These are phyloP conservation scores for Astrothelium subdiscretum DNA, from an alignment of 495 filamentous ascomycete genomes.

Conservation along the genomic window DNA sequence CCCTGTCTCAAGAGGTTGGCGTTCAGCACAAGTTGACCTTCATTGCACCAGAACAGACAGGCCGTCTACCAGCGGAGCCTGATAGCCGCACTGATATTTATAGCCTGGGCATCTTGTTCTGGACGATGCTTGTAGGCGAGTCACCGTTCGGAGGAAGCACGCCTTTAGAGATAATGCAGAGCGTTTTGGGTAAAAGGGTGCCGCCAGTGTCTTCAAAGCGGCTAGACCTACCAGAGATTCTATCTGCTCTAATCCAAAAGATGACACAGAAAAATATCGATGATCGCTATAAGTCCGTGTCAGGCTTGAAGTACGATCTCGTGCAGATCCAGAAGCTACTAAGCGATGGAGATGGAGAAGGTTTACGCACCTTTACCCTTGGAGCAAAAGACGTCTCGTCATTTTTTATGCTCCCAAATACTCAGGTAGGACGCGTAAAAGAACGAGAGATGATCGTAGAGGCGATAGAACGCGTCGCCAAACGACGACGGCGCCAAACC, in stretches of 20 bases:
- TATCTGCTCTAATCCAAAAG: constrained; percentile 72
- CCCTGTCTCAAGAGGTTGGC: constrained; percentile 64
- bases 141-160: constrained; percentile 65
- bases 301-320: constrained; percentile 69
- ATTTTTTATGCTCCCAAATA: constrained; percentile 68
- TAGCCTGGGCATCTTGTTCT: constrained; percentile 75
- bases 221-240: constrained; percentile 66
- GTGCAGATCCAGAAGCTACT: constrained; percentile 56
- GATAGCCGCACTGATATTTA: constrained; percentile 88
- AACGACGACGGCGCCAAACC: constrained; percentile 10
- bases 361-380: constrained; percentile 56
- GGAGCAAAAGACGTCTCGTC: constrained; percentile 71
- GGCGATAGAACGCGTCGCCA: constrained; percentile 60
- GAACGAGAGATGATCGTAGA: constrained; percentile 58
- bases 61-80: constrained; percentile 76
- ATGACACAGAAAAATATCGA: constrained; percentile 78
- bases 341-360: constrained; percentile 58
- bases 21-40: constrained; percentile 76
- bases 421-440: constrained; percentile 65
- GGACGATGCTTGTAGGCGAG: constrained; percentile 68
- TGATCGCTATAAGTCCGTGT: constrained; percentile 75
- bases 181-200: constrained; percentile 64
- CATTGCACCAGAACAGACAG: constrained; percentile 86
- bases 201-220: constrained; percentile 61
- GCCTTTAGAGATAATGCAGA: constrained; percentile 79